Percentiles rank a stretch among this genome's conserved stretches.
Evolutionary conservation across 164 flowering plant genomes (phyloP).

Genomic region (Nymphaea thermarum): DNA sequence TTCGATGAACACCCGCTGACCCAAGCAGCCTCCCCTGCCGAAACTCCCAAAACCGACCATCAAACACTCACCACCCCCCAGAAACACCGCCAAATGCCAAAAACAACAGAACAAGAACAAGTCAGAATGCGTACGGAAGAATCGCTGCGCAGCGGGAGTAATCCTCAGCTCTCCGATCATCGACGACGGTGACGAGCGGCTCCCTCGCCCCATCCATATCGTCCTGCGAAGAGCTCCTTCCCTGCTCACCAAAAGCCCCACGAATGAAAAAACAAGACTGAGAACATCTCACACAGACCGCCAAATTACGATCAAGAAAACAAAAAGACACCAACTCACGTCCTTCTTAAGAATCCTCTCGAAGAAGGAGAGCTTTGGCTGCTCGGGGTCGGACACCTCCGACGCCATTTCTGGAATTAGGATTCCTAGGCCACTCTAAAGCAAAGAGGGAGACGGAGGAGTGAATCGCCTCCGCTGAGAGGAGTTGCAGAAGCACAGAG

Average conservation of each 20-base stretch:
- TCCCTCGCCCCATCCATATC: constrained; percentile 28
- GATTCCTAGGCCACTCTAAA: neutral
- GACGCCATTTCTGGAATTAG: constrained; percentile 9
- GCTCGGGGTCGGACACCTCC: constrained; percentile 11
- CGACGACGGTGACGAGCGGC: constrained; percentile 26
- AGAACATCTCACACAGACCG: neutral
- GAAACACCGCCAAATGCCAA: neutral
- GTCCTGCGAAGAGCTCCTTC: constrained; percentile 14
- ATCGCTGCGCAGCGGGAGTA: constrained; percentile 39
- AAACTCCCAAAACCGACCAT: neutral
- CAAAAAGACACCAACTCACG: neutral
- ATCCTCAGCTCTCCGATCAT: constrained; percentile 11
- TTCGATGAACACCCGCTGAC: neutral
- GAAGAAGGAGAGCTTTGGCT: constrained; percentile 16
- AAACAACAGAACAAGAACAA: neutral
- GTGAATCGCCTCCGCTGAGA: too few species aligned
- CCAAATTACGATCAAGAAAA: neutral
- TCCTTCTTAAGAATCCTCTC: constrained; percentile 11
- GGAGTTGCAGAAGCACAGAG: neutral
- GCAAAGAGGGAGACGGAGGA: neutral
- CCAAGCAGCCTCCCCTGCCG: too few species aligned
- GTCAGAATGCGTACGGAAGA: constrained; percentile 35
- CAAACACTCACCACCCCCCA: neutral
- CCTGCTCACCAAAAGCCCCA: neutral
- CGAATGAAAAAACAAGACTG: neutral